Evolutionary conservation across 495 filamentous ascomycete species (phyloP).

Genomic region (Xylaria castorea): DNA sequence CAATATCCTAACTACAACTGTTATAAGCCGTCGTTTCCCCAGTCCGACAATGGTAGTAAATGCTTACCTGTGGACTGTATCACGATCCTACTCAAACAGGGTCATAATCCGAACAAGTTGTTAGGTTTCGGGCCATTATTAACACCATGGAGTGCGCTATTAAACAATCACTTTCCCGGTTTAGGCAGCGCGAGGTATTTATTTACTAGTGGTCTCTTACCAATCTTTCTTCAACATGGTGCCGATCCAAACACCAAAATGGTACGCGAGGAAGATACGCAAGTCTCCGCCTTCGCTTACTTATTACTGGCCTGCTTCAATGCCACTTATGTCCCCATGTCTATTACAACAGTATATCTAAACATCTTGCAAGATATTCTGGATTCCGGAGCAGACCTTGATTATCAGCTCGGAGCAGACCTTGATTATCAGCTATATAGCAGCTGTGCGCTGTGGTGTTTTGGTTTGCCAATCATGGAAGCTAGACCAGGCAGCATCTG

Average conservation of each 20-base stretch:
- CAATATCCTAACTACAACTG: background rate
- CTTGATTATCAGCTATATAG: background rate
- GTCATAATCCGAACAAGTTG: background rate
- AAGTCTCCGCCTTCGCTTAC: background rate
- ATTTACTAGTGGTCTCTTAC: background rate
- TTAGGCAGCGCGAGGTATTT: background rate
- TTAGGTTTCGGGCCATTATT: background rate
- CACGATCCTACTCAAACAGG: background rate
- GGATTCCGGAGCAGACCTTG: background rate
- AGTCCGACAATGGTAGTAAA: background rate
- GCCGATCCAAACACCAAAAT: background rate
- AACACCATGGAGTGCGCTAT: background rate
- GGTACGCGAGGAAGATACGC: background rate
- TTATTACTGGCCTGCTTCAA: background rate
- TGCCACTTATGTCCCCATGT: background rate
- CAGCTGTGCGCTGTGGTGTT: background rate
- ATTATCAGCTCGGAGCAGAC: background rate
- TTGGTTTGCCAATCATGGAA: background rate
- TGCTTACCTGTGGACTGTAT: background rate
- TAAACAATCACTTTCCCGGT: background rate
- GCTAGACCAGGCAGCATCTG: background rate
- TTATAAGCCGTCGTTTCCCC: background rate
- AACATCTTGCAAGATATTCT: background rate
- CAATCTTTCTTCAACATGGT: background rate
- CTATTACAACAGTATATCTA: background rate